A percentile compares a stretch with the other conserved stretches of the same genome.
These are phyloP conservation scores for Tillandsia leiboldiana DNA, from an alignment of 176 grass and related monocot species.

Conservation along the genomic window DNA sequence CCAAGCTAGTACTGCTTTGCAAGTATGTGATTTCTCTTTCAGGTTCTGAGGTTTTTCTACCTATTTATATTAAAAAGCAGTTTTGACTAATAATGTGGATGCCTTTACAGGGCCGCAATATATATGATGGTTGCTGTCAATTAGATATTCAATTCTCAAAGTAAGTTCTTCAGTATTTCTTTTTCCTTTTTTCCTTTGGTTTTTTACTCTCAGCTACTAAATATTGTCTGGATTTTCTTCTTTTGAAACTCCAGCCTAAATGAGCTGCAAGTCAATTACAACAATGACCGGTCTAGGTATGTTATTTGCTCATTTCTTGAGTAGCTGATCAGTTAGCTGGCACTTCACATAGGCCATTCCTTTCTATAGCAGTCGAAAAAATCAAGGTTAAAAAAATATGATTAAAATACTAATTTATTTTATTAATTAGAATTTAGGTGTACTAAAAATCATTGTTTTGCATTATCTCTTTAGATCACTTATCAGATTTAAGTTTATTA, in stretches of 20 bases:
- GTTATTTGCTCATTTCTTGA: background rate
- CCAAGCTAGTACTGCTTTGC: conserved; percentile 66
- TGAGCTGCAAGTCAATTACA: conserved; percentile 98
- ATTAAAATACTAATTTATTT: too few species aligned
- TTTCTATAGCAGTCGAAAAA: too few species aligned
- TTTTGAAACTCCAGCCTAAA: conserved; percentile 46
- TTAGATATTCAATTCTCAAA: conserved; percentile 99
- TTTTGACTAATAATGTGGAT: conserved; percentile 10
- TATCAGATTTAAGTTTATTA: too few species aligned
- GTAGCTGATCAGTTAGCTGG: too few species aligned
- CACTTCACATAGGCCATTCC: too few species aligned
- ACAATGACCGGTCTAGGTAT: conserved; percentile 95
- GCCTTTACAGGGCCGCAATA: conserved; percentile 72
- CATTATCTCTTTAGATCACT: too few species aligned
- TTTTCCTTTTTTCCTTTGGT: conserved; percentile 10
- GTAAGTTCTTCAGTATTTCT: conserved; percentile 31
- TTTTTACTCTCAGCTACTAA: conserved; percentile 16
- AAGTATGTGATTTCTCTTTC: conserved; percentile 53
- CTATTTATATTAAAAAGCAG: background rate
- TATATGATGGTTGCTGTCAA: conserved; percentile 99
- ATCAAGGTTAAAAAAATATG: too few species aligned
- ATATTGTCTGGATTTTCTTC: conserved; percentile 13
- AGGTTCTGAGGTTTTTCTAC: conserved; percentile 3
- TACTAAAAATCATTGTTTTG: too few species aligned
- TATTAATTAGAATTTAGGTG: too few species aligned